Evolutionary conservation across 139 green algal species (phyloP).

Genomic region (Tetradesmus lagerheimii): DNA sequence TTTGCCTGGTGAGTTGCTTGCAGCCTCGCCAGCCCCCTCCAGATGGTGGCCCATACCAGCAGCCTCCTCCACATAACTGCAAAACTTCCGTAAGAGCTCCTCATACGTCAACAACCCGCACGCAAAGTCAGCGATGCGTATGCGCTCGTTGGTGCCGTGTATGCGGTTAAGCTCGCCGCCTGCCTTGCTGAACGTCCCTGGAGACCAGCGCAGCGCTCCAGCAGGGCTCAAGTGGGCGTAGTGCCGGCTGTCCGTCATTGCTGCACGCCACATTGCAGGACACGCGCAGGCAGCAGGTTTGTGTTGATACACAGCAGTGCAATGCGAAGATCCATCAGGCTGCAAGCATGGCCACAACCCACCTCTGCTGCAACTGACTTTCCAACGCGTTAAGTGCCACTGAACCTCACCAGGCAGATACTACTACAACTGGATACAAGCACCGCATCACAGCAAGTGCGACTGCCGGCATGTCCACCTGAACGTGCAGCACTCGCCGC

Average conservation of each 20-base stretch:
- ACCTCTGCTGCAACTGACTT: neutral
- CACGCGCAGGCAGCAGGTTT: too few relatives aligned
- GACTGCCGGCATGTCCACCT: too few relatives aligned
- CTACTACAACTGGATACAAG: too few relatives aligned
- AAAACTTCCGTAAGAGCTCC: neutral
- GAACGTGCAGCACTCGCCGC: too few relatives aligned
- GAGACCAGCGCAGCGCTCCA: neutral
- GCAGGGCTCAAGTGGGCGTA: neutral
- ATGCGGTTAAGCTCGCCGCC: neutral
- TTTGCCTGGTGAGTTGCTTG: neutral
- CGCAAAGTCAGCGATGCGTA: neutral
- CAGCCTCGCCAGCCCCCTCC: neutral
- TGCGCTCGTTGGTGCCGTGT: conserved; percentile 4
- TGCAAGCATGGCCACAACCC: too few relatives aligned
- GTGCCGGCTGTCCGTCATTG: conserved; percentile 28
- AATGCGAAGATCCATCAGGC: too few relatives aligned
- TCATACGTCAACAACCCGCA: conserved; percentile 17
- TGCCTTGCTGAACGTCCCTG: neutral
- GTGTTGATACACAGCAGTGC: too few relatives aligned
- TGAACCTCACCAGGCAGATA: too few relatives aligned
- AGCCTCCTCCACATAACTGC: neutral
- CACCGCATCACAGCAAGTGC: too few relatives aligned
- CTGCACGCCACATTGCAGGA: neutral
- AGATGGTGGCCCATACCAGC: too few relatives aligned
- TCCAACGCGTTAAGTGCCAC: neutral